phyloP scores from a whole-genome alignment of 169 alveolate species.

The Plasmodium vivax region DNA sequence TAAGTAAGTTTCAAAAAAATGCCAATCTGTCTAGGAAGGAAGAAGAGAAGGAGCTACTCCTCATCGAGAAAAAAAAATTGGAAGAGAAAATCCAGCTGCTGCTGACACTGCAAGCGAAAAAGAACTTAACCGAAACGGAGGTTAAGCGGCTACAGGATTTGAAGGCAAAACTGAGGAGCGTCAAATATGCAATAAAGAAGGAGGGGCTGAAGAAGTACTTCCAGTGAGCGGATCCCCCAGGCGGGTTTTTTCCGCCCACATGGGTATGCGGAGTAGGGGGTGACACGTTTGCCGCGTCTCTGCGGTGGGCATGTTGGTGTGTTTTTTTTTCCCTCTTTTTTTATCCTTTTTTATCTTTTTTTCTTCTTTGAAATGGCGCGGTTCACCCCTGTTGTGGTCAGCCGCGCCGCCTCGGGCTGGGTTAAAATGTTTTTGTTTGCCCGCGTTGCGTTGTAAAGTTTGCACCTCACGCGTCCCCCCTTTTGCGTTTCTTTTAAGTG shows the following conservation, averaged over 20 bases:
- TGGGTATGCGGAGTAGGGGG: neutral
- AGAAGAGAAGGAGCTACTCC: conserved; percentile 65
- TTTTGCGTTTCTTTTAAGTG: neutral
- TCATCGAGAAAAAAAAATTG: conserved; percentile 65
- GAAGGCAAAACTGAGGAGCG: conserved; percentile 23
- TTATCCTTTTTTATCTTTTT: neutral
- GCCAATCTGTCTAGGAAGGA: neutral
- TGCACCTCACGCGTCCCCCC: neutral
- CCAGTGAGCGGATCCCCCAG: neutral
- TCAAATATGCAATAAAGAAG: conserved; percentile 39
- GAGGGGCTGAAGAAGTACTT: conserved; percentile 54
- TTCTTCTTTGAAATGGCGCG: neutral
- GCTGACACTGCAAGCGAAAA: conserved; percentile 13
- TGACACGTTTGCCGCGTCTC: neutral
- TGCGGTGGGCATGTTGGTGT: neutral
- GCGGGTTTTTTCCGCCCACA: neutral
- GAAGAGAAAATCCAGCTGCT: conserved; percentile 63
- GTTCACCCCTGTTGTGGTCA: neutral
- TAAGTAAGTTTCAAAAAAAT: conserved; percentile 10
- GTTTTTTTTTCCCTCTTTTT: neutral
- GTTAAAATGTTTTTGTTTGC: neutral
- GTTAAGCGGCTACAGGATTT: conserved; percentile 56
- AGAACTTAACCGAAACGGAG: conserved; percentile 52
- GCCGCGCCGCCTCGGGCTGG: neutral
- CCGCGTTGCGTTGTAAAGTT: neutral